A percentile compares a stretch with the other conserved stretches of the same genome.
Conservation (phyloP, 2,329 filamentous ascomycete species). For the Dactylellina haptotyla region DNA sequence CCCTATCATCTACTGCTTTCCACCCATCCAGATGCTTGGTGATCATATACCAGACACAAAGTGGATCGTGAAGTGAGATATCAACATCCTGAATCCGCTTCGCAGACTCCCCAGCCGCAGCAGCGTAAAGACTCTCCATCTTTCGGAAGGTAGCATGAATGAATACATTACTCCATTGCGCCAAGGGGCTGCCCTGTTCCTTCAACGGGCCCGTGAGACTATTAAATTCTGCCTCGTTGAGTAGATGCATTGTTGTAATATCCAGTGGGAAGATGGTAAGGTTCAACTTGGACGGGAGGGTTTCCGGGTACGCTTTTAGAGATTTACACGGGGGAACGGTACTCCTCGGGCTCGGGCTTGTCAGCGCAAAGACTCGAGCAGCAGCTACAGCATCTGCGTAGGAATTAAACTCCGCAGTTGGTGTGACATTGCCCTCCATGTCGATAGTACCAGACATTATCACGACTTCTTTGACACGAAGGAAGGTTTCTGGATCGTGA, state of each 20-base stretch:
- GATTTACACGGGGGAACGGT: slow-evolving; percentile 77
- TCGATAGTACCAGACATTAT: slow-evolving; percentile 93
- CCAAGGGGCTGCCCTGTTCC: slow-evolving; percentile 73
- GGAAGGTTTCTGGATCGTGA: slow-evolving; percentile 86
- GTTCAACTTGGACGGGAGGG: slow-evolving; percentile 72
- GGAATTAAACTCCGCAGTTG: slow-evolving; percentile 92
- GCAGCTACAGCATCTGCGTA: slow-evolving; percentile 85
- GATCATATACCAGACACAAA: slow-evolving; percentile 69
- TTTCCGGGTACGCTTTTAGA: slow-evolving; percentile 72
- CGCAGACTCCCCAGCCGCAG: slow-evolving; percentile 62
- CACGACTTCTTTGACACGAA: slow-evolving; percentile 87
- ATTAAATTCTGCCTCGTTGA: slow-evolving; percentile 71
- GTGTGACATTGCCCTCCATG: slow-evolving; percentile 81
- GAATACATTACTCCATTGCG: slow-evolving; percentile 77
- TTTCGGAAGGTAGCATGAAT: slow-evolving; percentile 76
- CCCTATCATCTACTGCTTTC: slow-evolving; percentile 73
- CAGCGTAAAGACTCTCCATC: slow-evolving; percentile 71
- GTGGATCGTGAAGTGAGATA: slow-evolving; percentile 78
- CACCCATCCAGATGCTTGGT: slow-evolving; percentile 61
- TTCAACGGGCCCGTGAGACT: slow-evolving; percentile 68
- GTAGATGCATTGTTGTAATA: slow-evolving; percentile 76
- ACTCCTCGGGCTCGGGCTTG: slow-evolving; percentile 75
- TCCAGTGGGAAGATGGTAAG: slow-evolving; percentile 80
- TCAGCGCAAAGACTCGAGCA: slow-evolving; percentile 79
- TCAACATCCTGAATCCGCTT: slow-evolving; percentile 61